phyloP scores from a whole-genome alignment of 2,329 filamentous ascomycete genomes.

The Penicillium sp. region DNA sequence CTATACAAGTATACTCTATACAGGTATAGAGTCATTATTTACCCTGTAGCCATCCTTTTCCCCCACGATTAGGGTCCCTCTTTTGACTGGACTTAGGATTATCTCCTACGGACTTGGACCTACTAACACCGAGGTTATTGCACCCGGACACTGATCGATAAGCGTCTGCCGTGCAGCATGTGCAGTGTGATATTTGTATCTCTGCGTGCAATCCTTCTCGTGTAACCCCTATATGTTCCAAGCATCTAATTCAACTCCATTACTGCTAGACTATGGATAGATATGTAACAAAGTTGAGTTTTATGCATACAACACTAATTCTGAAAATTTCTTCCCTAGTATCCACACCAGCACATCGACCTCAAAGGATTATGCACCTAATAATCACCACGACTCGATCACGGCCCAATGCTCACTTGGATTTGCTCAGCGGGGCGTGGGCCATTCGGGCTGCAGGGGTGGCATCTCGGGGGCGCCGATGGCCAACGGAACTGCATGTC shows the following conservation, averaged over 20 bases:
- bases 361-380: not conserved
- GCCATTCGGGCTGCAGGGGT: not conserved
- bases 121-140: not conserved
- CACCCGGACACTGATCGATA: not conserved
- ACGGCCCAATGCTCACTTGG: not conserved
- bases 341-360: not conserved
- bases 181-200: not conserved
- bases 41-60: not conserved
- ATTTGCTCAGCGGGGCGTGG: constrained; percentile 5
- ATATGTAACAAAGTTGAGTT: not conserved
- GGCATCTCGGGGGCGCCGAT: constrained; percentile 10
- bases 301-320: not conserved
- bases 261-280: not conserved
- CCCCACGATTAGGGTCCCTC: no score
- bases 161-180: not conserved
- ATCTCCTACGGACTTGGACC: not conserved
- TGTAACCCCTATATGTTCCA: not conserved
- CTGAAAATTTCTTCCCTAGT: not conserved
- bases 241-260: not conserved
- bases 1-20: no score
- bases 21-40: not conserved
- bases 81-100: not conserved
- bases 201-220: not conserved
- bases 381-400: not conserved
- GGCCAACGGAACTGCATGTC: constrained; percentile 7